phyloP scores from a whole-genome alignment of 257 asterid species.

The Fraxinus quadrangulata region DNA sequence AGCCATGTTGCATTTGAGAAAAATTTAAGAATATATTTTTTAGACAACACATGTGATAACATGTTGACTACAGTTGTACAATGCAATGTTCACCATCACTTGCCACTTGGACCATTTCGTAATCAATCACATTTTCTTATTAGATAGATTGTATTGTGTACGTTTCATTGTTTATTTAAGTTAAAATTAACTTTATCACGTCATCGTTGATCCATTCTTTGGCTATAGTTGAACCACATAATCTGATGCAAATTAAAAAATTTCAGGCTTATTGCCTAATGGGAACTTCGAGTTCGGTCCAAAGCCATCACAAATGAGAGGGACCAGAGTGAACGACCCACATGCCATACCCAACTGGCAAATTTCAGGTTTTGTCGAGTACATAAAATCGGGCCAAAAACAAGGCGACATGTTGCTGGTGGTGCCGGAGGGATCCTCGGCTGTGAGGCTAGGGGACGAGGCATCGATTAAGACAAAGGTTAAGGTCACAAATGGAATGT shows the following conservation, averaged over 20 bases:
- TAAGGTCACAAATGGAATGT: conserved; percentile 40
- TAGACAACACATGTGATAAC: conserved; percentile 25
- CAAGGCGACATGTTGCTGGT: conserved; percentile 84
- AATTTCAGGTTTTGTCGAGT: conserved; percentile 69
- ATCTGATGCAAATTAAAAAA: neutral
- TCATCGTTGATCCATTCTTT: too few relatives aligned
- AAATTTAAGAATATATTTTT: too few relatives aligned
- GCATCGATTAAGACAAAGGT: conserved; percentile 63
- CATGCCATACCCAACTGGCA: conserved; percentile 73
- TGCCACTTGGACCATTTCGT: neutral
- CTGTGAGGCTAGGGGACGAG: conserved; percentile 81
- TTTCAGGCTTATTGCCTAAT: conserved; percentile 69
- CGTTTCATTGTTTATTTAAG: too few relatives aligned
- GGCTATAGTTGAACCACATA: too few relatives aligned
- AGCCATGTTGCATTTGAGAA: too few relatives aligned
- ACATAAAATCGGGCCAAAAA: conserved; percentile 71
- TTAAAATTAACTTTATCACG: too few relatives aligned
- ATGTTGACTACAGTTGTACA: conserved; percentile 1
- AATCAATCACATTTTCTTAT: neutral
- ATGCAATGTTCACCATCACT: neutral
- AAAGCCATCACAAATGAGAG: conserved; percentile 60
- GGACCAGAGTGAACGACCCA: conserved; percentile 54
- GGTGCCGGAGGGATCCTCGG: conserved; percentile 80
- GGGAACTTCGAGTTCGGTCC: conserved; percentile 83
- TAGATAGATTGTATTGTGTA: too few relatives aligned